Conservation (phyloP, 495 filamentous ascomycete species). For the Penicillium roqueforti region DNA sequence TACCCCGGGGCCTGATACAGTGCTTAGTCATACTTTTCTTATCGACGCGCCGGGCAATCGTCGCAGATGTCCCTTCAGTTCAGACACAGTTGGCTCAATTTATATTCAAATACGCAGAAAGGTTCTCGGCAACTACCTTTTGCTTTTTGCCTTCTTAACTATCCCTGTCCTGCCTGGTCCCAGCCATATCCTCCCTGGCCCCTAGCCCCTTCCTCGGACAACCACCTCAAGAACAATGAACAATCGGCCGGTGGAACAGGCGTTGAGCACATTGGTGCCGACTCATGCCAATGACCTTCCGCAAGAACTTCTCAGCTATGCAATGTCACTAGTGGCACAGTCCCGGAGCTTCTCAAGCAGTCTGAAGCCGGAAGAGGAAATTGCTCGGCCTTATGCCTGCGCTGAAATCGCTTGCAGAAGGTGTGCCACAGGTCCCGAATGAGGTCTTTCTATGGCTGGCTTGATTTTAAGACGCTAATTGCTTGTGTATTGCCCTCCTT, state of each 20-base stretch:
- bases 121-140: not conserved
- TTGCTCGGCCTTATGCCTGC: constrained; percentile 81
- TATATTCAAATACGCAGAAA: too few species aligned
- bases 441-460: not conserved
- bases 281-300: constrained; percentile 70
- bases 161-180: not conserved
- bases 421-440: constrained; percentile 32
- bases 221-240: constrained; percentile 33
- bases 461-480: constrained; percentile 10
- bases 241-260: constrained; percentile 68
- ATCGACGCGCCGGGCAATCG: constrained; percentile 8
- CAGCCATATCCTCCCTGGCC: not conserved
- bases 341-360: constrained; percentile 74
- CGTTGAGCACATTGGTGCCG: constrained; percentile 71
- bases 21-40: constrained; percentile 21
- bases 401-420: constrained; percentile 89
- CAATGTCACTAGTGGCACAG: constrained; percentile 78
- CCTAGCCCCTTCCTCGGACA: not conserved
- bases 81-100: not conserved
- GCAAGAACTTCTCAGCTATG: constrained; percentile 67
- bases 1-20: constrained; percentile 8
- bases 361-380: constrained; percentile 84
- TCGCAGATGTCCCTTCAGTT: constrained; percentile 5
- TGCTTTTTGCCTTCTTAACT: too few species aligned
- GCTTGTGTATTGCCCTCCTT: not conserved